phyloP scores from a whole-genome alignment of 306 rosid genomes.

The Lagenaria siceraria region DNA sequence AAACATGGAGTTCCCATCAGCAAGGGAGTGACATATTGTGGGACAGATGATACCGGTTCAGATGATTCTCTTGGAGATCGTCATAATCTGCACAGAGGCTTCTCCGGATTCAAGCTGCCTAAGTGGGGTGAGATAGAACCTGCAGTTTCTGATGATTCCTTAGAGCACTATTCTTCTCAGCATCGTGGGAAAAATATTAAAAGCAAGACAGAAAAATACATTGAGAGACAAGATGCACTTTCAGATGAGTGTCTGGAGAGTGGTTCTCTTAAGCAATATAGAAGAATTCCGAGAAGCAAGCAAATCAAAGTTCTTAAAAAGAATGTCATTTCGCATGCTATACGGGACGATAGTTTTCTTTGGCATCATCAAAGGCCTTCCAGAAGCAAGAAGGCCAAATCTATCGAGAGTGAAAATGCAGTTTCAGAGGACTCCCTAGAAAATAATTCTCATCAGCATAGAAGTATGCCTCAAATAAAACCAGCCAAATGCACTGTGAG shows the following conservation, averaged over 20 bases:
- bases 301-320: constrained; percentile 12
- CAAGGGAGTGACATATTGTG: constrained; percentile 10
- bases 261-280: constrained; percentile 8
- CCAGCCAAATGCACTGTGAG: background rate
- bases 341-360: constrained; percentile 15
- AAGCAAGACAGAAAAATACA: background rate
- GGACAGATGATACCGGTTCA: constrained; percentile 15
- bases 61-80: constrained; percentile 21
- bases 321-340: constrained; percentile 10
- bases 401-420: constrained; percentile 27
- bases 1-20: constrained; percentile 6
- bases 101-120: constrained; percentile 20
- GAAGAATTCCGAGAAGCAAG: constrained; percentile 18
- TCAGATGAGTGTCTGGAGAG: constrained; percentile 26
- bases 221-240: constrained; percentile 11
- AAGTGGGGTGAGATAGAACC: constrained; percentile 17
- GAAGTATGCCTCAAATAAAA: constrained; percentile 13
- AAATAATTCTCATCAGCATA: constrained; percentile 13
- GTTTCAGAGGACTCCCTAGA: constrained; percentile 24
- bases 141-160: constrained; percentile 28
- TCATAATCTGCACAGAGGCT: constrained; percentile 12
- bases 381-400: constrained; percentile 37
- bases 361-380: constrained; percentile 17
- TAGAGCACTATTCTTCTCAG: constrained; percentile 1
- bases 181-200: background rate